Conservation (phyloP, 2,329 filamentous ascomycete species). For the Paracorniculantispora psalliotae region DNA sequence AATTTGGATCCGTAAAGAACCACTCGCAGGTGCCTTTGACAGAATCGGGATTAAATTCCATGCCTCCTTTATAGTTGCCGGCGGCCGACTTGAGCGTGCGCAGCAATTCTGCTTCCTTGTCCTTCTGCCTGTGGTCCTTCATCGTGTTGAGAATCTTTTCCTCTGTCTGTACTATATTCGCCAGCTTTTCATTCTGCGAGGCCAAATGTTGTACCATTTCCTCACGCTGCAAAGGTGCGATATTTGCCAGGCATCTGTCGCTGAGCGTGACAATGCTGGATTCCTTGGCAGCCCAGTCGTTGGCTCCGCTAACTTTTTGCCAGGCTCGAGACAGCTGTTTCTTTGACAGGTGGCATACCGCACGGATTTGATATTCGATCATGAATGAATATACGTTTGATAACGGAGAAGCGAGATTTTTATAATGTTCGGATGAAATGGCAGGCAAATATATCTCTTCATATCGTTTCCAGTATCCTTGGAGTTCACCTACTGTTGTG, state of each 20-base stretch:
- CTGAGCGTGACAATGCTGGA: neutral
- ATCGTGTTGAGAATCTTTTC: neutral
- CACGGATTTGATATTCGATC: neutral
- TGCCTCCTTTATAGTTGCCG: neutral
- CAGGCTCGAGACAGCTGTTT: slow-evolving; percentile 1
- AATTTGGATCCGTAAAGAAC: neutral
- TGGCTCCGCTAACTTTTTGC: neutral
- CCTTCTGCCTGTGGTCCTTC: neutral
- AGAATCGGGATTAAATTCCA: neutral
- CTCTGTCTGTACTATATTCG: neutral
- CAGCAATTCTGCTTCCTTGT: neutral
- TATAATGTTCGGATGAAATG: neutral
- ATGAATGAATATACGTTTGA: neutral
- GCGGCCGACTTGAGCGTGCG: neutral
- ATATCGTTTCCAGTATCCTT: neutral
- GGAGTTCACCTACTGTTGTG: neutral
- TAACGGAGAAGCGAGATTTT: neutral
- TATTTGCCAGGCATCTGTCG: neutral
- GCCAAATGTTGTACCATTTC: neutral
- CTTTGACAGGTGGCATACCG: neutral
- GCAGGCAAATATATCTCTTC: neutral
- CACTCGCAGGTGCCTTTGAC: slow-evolving; percentile 5
- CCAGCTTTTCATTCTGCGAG: neutral
- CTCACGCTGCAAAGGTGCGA: neutral
- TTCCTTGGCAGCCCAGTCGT: neutral